Evolutionary conservation across 2,329 filamentous ascomycete genomes (phyloP), one percentile per base, ranked within the genome.

Genomic region (Colletotrichum liaoningense): DNA sequence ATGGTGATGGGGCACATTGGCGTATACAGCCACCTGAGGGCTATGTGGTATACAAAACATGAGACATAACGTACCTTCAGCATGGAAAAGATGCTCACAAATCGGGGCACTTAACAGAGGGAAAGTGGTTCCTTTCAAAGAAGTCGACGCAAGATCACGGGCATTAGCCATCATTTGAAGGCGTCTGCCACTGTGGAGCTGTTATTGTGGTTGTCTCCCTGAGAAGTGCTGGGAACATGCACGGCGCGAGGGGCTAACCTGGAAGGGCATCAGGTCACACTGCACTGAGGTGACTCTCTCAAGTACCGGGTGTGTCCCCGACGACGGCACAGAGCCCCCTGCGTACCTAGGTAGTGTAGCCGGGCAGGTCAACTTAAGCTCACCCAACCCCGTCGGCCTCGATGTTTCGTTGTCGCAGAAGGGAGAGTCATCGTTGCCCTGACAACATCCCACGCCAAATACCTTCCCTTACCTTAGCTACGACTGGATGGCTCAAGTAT

Each of bases 371-470:
- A 49, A 49, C 38, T 28, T 52, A 26, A 14, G 24, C 30, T 24
- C 16, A 28, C 24, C 12, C 24, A 35, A 35, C 11, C 33, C 33
- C 19, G 56, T 55, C 30, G 52, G 6, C 49, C 26, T 22, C 38
- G 63, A 67, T 59, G 42, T 54, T 67, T 57, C 63, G 22, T 26
- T 33, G 63, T 67, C 64, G 35, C 42, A 49, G 42, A 22, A 49
- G 28, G 63, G 46, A 70, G 46, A 70, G 56, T 52, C 67, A 66
- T 57, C 22, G 71, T 73, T 73, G 71, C 71, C 67, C 58, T n/a
- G 71, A 73, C 71, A 73, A 73, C 71, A 62, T 71, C 70, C 67
- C 46, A 71, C 46, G 46, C 56, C 38, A 28, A 71, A 69, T 67
- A 73, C 70, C 38, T 42, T 7, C 38, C 38, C 38, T 42, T 14